Evolutionary conservation across 2,329 filamentous ascomycete genomes (phyloP), one percentile per base, ranked within the genome.

Genomic region (Amylocarpus encephaloides): DNA sequence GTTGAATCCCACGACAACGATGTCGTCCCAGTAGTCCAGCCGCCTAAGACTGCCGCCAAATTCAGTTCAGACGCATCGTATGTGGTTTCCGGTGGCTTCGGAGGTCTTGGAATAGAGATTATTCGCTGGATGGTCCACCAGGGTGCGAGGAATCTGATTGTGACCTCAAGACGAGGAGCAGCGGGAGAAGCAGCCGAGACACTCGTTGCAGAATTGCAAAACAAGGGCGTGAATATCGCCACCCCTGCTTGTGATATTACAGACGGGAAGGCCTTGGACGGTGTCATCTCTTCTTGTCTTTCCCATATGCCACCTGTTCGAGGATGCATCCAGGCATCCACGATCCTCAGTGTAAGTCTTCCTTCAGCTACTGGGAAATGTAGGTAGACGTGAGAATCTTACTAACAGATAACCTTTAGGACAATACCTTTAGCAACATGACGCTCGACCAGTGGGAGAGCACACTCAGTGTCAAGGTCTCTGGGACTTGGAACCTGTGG

Each of bases 191-290:
- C 42, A 5, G 32, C 38, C 11, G 13, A 41, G 19, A 16, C 44
- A 11, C 40, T 59, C 2, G 10, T 55, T 13, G 12, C 16, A 3
- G 45, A 51, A 15, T 29, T 58, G 13, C 19, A 35, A 13, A 50
- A 54, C 1, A 51, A 58, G 1, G 71, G 70, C 0, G 71, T 72
- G 1, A 66, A 69, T 13, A 65, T 77, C 18, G 59, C 70, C 7
- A 68, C 76, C 10, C 67, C 68, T 29, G 56, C 62, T 3, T 79
- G 77, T 61, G 72, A 80, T 47, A 72, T 79, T 2, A 67, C 71
- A 1, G 65, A 71, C 16, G 55, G 62, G 1, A 59, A 68, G 1
- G 50, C 46, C 5, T 49, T 56, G 9, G 33, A 43, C 13, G 39
- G 18, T 33, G 30, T 46, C 1, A 22, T 56, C 13, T 10, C 16